These are phyloP conservation scores for Nannizziopsis barbatae DNA, from an alignment of 2,329 filamentous ascomycete species.

Conservation along the genomic window DNA sequence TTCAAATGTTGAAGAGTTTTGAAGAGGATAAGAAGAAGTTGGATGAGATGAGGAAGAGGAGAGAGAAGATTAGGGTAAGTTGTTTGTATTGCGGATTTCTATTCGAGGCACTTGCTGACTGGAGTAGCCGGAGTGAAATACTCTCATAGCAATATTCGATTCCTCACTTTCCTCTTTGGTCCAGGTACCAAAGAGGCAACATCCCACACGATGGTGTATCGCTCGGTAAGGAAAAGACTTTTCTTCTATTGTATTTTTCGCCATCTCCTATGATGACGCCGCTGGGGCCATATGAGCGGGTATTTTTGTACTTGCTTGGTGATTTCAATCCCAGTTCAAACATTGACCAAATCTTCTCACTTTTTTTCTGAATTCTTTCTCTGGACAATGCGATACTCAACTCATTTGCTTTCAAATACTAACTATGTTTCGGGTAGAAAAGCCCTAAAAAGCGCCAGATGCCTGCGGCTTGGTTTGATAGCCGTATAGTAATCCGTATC, in stretches of 20 bases:
- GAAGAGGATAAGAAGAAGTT: constrained; percentile 66
- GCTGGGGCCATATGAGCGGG: constrained; percentile 43
- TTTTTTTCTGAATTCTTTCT: constrained; percentile 36
- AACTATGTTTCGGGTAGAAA: too few species aligned
- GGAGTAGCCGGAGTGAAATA: constrained; percentile 13
- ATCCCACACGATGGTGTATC: too few species aligned
- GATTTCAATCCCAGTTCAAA: constrained; percentile 52
- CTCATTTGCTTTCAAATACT: too few species aligned
- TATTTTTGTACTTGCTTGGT: constrained; percentile 32
- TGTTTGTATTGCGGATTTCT: background rate
- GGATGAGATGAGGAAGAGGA: constrained; percentile 56
- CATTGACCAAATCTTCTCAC: constrained; percentile 51
- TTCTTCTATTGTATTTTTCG: background rate
- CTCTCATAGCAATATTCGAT: background rate
- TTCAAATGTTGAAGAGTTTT: constrained; percentile 58
- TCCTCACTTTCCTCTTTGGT: background rate
- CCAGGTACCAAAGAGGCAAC: too few species aligned
- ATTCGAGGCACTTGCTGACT: background rate
- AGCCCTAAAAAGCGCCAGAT: too few species aligned
- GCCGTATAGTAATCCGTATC: too few species aligned
- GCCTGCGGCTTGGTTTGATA: too few species aligned
- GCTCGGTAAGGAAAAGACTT: background rate
- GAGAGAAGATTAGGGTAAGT: constrained; percentile 47
- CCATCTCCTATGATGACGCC: constrained; percentile 36
- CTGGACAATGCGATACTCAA: too few species aligned